A percentile compares a stretch with the other conserved stretches of the same genome.
These are phyloP conservation scores for Paramecium sonneborni DNA, from an alignment of 73 alveolate genomes.

Conservation along the genomic window DNA sequence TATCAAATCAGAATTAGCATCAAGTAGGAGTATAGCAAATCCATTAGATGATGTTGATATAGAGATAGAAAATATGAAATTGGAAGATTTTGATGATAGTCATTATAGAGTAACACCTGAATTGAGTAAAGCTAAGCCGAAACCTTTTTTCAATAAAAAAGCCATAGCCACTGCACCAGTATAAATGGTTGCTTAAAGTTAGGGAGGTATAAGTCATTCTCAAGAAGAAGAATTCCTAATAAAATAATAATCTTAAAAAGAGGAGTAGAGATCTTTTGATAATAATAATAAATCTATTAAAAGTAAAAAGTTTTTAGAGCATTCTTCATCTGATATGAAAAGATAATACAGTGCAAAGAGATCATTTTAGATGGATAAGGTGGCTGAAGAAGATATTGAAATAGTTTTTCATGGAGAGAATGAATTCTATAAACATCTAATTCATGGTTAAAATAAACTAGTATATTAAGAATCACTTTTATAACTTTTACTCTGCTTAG, in stretches of 20 bases:
- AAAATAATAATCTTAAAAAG: background rate
- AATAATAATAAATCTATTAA: background rate
- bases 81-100: conserved; percentile 53
- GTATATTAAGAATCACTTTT: background rate
- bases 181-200: background rate
- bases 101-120: conserved; percentile 27
- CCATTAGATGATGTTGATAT: background rate
- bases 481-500: background rate
- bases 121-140: conserved; percentile 1
- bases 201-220: background rate
- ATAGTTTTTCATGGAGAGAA: background rate
- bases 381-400: background rate
- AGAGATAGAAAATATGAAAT: background rate
- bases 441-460: background rate
- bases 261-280: background rate
- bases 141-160: conserved; percentile 27
- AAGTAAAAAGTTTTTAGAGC: background rate
- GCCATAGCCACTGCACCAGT: background rate
- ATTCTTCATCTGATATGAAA: background rate
- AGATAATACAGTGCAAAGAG: background rate
- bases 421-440: background rate
- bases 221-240: background rate
- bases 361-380: background rate
- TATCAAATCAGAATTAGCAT: background rate
- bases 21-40: conserved; percentile 25